Percentiles rank a stretch among this genome's conserved stretches.
Conservation (phyloP, 2,329 filamentous ascomycete genomes). For the Penicillium sp. region DNA sequence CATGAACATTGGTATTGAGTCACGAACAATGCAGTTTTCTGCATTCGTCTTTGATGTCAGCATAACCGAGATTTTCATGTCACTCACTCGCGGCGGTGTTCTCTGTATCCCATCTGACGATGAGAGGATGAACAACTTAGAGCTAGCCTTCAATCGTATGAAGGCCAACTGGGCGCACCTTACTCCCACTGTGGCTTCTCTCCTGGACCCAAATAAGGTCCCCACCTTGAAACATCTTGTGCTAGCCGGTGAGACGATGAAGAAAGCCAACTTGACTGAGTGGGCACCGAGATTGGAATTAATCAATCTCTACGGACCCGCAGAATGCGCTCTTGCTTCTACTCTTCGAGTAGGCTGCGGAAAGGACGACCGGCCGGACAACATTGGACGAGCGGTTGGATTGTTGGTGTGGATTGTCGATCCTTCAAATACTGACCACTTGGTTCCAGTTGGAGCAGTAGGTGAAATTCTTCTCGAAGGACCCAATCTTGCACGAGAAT, state of each 20-base stretch:
- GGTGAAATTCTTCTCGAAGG: conserved; percentile 42
- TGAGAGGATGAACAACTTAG: conserved; percentile 49
- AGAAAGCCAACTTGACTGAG: conserved; percentile 34
- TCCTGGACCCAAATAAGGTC: conserved; percentile 42
- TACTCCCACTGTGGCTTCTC: conserved; percentile 56
- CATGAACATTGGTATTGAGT: conserved; percentile 29
- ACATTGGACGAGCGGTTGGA: conserved; percentile 36
- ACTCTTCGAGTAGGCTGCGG: background rate
- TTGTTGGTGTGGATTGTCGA: conserved; percentile 42
- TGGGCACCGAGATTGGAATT: conserved; percentile 35
- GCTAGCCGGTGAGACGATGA: conserved; percentile 49
- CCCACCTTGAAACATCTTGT: conserved; percentile 40
- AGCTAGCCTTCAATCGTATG: conserved; percentile 50
- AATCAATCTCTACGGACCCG: conserved; percentile 44
- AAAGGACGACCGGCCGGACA: background rate
- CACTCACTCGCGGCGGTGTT: conserved; percentile 54
- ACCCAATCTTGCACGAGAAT: conserved; percentile 39
- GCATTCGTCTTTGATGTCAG: conserved; percentile 56
- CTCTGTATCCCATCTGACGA: conserved; percentile 55
- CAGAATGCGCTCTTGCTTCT: conserved; percentile 26
- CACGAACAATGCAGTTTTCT: conserved; percentile 26
- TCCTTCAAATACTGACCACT: conserved; percentile 43
- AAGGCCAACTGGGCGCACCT: conserved; percentile 53
- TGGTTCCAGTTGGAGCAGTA: conserved; percentile 39
- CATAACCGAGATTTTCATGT: conserved; percentile 52